Evolutionary conservation across 2,329 filamentous ascomycete species (phyloP), one percentile per base, ranked within the genome.

Genomic region (Curvularia sp.): DNA sequence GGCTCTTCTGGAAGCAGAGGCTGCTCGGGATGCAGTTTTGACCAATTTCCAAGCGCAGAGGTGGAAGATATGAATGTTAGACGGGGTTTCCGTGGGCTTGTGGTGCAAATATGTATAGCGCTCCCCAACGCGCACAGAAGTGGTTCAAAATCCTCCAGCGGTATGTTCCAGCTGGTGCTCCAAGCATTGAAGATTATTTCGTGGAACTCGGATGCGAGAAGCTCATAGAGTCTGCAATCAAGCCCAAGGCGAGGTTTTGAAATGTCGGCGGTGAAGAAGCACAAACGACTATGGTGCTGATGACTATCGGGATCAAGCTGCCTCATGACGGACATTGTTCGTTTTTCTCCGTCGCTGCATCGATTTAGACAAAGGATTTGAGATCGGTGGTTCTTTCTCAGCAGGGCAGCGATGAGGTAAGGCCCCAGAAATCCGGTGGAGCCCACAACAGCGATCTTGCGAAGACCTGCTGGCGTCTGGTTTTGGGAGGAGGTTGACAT

Each of bases 121-220:
- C 44, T 28, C 7, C 31, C 28, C 10, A 53, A 31, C 5, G 51
- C 51, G 5, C 35, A 35, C 2, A 53, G 42, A 10, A 53, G 51
- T 38, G 42, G 51, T 3, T 47, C 12, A 22, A 47, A 53, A 1
- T 20, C 22, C 1, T 26, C n/a, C 1, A 53, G 50, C 5, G 50
- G 50, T 12, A 35, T 35, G 15, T 20, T 28, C 50, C 50, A 53
- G 9, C 35, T 44, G 8, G 50, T 30, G 22, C 42, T 53, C 50
- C 50, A 53, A 22, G 50, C 50, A 20, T 53, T 53, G 22, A 53
- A 46, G 10, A 53, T 18, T 8, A 53, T 10, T 46, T 53, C 41
- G 1, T 44, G 24, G 3, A 53, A 38, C 15, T 13, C 30, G 22
- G 20, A 28, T 13, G 28, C n/a, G 13, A 53, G 30, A 5, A 44